A percentile compares a stretch with the other conserved stretches of the same genome.
These are phyloP conservation scores for Thraustotheca clavata DNA, from an alignment of 352 stramenopile genomes.

Conservation along the genomic window DNA sequence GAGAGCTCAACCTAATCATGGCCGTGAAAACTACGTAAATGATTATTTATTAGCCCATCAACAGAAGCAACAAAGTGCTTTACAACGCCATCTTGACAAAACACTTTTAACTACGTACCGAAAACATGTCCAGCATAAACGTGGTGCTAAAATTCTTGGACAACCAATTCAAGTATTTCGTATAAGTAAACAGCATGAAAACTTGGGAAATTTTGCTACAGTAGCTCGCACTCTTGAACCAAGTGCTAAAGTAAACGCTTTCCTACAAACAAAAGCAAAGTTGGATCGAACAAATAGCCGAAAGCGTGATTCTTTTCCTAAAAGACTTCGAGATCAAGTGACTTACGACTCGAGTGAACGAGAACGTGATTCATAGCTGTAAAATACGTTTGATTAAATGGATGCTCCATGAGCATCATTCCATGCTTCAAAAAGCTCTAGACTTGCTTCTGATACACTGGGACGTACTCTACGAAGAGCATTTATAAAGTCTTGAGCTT, in stretches of 20 bases:
- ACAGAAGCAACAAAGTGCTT: not conserved
- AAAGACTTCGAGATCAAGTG: not conserved
- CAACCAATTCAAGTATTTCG: not conserved
- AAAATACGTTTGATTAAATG: not conserved
- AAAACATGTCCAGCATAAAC: conserved; percentile 1
- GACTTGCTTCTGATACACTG: conserved; percentile 58
- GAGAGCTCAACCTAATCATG: not conserved
- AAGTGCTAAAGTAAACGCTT: not conserved
- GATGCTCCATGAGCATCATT: conserved; percentile 50
- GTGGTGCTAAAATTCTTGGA: conserved; percentile 5
- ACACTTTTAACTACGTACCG: conserved; percentile 1
- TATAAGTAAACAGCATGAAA: not conserved
- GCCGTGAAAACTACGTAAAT: not conserved
- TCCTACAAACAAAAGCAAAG: not conserved
- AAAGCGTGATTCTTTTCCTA: not conserved
- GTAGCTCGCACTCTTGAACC: no score
- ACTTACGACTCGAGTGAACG: not conserved
- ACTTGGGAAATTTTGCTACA: not conserved
- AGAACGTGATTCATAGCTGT: not conserved
- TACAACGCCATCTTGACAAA: not conserved
- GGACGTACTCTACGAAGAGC: conserved; percentile 49
- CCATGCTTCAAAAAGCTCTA: conserved; percentile 48
- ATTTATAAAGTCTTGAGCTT: conserved; percentile 41
- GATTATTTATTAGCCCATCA: not conserved
- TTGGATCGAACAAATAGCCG: not conserved